Evolutionary conservation across 192 early-diverging fungal genomes (phyloP), one percentile per base, ranked within the genome.

Genomic region (Bifiguratus adelaidae): DNA sequence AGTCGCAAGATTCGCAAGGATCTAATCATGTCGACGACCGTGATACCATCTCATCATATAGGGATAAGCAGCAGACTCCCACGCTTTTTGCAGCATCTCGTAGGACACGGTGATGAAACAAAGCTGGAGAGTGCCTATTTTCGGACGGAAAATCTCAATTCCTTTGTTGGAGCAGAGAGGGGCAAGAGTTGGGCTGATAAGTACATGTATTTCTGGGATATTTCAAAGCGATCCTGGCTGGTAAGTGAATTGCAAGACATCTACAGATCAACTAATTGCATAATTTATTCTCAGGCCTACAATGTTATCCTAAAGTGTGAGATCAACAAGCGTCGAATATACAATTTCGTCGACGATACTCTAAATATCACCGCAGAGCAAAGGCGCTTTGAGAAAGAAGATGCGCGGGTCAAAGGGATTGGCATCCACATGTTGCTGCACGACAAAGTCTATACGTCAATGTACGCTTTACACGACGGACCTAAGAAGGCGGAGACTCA

Each of bases 381-480:
- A n/a, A n/a, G n/a, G n/a, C n/a, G n/a, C n/a, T n/a, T n/a, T n/a
- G n/a, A n/a, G n/a, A n/a, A n/a, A n/a, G n/a, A n/a, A n/a, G n/a
- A 20, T 6, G 16, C 37, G 1, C 37, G 22, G 37, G 18, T 34
- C 32, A 11, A 21, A 1, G 37, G 37, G 16, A 40, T 1, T 15
- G 13, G 37, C 13, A 57, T 80, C 43, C 60, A 65, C 23, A 33
- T 66, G 13, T 48, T 71, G 12, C 22, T 76, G 9, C 48, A 70
- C 7, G 61, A 66, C 29, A 38, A 59, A 8, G 60, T 61, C 2
- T 73, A 60, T 47, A 52, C 52, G 0, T 60, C 64, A 26, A 55
- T 67, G 44, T 82, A 58, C 47, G 61, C 80, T 12, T 32, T 80
- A 4, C 80, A 82, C 41, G 77, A 80, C 40, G 80, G 80, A 9